Conservation (phyloP, 768 basidiomycete genomes). For the Amanita exitialis region DNA sequence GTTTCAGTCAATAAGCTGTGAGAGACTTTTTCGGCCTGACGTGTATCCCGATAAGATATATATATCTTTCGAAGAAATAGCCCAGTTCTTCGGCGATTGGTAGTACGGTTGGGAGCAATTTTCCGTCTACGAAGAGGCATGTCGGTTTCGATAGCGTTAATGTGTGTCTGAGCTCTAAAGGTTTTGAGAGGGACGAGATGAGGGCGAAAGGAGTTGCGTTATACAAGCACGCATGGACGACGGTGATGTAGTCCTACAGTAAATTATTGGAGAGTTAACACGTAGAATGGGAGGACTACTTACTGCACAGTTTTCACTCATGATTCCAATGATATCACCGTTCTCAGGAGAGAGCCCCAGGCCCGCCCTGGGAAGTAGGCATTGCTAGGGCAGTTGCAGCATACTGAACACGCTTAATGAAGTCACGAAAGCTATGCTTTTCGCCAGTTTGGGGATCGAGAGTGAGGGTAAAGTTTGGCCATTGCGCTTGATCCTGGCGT, state of each 20-base stretch:
- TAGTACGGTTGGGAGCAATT: conserved; percentile 18
- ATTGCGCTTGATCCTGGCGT: conserved; percentile 41
- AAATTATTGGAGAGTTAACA: neutral
- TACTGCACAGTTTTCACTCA: conserved; percentile 63
- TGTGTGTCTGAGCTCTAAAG: conserved; percentile 27
- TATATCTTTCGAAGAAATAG: conserved; percentile 31
- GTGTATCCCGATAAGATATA: conserved; percentile 30
- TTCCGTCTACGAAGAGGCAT: conserved; percentile 24
- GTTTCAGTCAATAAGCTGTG: conserved; percentile 32
- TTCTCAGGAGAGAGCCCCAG: conserved; percentile 37
- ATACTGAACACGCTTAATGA: conserved; percentile 39
- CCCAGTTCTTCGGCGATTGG: conserved; percentile 24
- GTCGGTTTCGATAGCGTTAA: conserved; percentile 22
- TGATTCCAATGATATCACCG: conserved; percentile 56
- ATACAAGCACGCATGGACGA: conserved; percentile 21
- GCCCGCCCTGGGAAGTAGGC: conserved; percentile 38
- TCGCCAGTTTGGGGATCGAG: conserved; percentile 46
- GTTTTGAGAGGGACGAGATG: conserved; percentile 26
- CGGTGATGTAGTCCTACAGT: conserved; percentile 23
- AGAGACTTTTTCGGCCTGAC: conserved; percentile 30
- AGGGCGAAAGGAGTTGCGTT: conserved; percentile 23
- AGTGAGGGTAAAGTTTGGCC: conserved; percentile 46
- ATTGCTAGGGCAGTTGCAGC: conserved; percentile 47
- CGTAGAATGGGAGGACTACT: conserved; percentile 11
- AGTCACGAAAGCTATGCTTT: conserved; percentile 34